A percentile compares a stretch with the other conserved stretches of the same genome.
Conservation (phyloP, 2,329 filamentous ascomycete species). For the Penicillium griseofulvum region DNA sequence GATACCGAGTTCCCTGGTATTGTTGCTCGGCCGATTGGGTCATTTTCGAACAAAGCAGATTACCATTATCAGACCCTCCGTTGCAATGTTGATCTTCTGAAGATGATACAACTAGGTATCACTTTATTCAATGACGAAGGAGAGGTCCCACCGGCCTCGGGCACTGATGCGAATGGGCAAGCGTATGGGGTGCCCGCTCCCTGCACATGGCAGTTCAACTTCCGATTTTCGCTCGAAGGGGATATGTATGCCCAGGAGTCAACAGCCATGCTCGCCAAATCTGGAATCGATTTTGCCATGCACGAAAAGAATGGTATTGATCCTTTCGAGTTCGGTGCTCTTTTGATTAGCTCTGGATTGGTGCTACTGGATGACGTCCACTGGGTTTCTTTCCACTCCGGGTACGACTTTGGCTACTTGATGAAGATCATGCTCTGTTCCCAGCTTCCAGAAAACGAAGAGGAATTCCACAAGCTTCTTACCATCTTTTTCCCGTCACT, state of each 20-base stretch:
- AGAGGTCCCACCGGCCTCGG: constrained; percentile 74
- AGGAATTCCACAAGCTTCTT: constrained; percentile 83
- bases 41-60: constrained; percentile 90
- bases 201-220: constrained; percentile 99
- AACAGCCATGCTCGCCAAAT: constrained; percentile 83
- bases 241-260: constrained; percentile 98
- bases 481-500: constrained; percentile 90
- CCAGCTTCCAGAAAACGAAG: constrained; percentile 81
- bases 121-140: constrained; percentile 90
- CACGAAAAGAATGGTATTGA: constrained; percentile 89
- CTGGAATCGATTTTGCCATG: constrained; percentile 85
- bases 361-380: constrained; percentile 83
- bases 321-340: constrained; percentile 79
- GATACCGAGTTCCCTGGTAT: constrained; percentile 99
- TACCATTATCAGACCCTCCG: constrained; percentile 98
- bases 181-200: constrained; percentile 61
- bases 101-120: constrained; percentile 95
- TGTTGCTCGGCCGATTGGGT: constrained; percentile 89
- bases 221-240: constrained; percentile 87
- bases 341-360: constrained; percentile 88
- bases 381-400: constrained; percentile 97
- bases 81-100: constrained; percentile 94
- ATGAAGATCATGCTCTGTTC: constrained; percentile 88
- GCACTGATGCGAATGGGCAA: constrained; percentile 52
- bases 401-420: constrained; percentile 96